Base-by-base conservation (phyloP, 139 green algal species). In the Chlamydomonas schloesseri region DNA sequence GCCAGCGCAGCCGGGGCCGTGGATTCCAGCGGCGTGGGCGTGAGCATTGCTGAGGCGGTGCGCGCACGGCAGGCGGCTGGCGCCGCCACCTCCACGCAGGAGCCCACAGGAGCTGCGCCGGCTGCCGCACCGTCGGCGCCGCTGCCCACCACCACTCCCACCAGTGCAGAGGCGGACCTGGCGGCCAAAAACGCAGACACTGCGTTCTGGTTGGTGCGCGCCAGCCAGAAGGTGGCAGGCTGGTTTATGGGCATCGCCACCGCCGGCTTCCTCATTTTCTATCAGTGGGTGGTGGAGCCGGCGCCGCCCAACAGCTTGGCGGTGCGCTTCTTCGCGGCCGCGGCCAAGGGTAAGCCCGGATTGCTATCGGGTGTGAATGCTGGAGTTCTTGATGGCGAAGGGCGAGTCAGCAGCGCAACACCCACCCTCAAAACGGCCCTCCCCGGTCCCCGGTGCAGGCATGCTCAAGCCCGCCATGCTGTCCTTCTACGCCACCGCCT, bases 251-350 rank as follows among this genome's bases (percentile, higher is more conserved):
- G 95, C 21, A 73, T 95, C 28, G 88, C 92, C 58, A 92, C 95
- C 67, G 90, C 90, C 1, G 75, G 88, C 37, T 90, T 98, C 68
- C 75, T 98, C 31, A 88, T 96, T 53, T 93, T 96, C 69, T 98
- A 98, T 82, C 92, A 96, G 87, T 94, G 90, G 84, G 84, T 98
- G 58, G 92, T 98, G 60, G 96, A 98, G 90, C 95, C 95, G 13
- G 95, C 95, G 11, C 87, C 93, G 2, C 89, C 93, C 18, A 88
- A 90, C 69, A 92, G 89, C 29, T 87, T 93, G 78, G 83, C 91
- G 31, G 92, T 96, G 20, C 69, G 83, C 24, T 79, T 87, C 28
- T 98, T 96, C 67, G 91, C 87, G n/a, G 55, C 71, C 4, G 71
- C 92, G 1, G 85, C 91, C 15, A 80, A 91, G 21, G 92, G 88